Percentiles rank a stretch among this genome's conserved stretches.
These are phyloP conservation scores for Pythium insidiosum DNA, from an alignment of 352 stramenopile species.

Conservation along the genomic window DNA sequence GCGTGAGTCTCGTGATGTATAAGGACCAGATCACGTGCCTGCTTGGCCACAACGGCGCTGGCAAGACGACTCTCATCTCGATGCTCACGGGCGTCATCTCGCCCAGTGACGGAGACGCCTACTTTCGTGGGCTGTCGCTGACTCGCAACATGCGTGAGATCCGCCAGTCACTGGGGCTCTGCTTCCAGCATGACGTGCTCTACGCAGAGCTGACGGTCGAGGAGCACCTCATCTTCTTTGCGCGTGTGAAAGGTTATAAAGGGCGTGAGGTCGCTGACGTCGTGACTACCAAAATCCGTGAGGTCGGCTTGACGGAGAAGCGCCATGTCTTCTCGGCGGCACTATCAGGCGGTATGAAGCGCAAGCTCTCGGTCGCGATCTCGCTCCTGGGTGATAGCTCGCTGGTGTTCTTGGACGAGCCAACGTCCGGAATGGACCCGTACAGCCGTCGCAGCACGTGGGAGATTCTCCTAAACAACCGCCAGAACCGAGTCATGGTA, in stretches of 20 bases:
- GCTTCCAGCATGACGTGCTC: slow-evolving; percentile 80
- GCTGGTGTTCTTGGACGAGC: slow-evolving; percentile 84
- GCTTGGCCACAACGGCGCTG: slow-evolving; percentile 71
- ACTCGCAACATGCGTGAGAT: slow-evolving; percentile 65
- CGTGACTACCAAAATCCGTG: slow-evolving; percentile 29
- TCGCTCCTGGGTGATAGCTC: slow-evolving; percentile 77
- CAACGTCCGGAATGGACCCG: slow-evolving; percentile 92
- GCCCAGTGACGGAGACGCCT: slow-evolving; percentile 51
- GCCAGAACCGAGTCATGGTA: slow-evolving; percentile 58
- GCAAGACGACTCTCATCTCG: slow-evolving; percentile 73
- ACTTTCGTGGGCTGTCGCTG: slow-evolving; percentile 67
- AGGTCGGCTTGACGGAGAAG: slow-evolving; percentile 61
- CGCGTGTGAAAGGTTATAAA: slow-evolving; percentile 40
- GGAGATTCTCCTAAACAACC: slow-evolving; percentile 51
- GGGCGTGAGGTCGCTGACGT: slow-evolving; percentile 22
- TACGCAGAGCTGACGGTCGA: slow-evolving; percentile 67
- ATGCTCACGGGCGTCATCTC: slow-evolving; percentile 63
- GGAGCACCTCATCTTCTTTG: slow-evolving; percentile 67
- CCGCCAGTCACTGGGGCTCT: slow-evolving; percentile 61
- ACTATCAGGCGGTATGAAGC: slow-evolving; percentile 84
- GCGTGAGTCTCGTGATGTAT: slow-evolving; percentile 75
- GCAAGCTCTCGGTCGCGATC: slow-evolving; percentile 84
- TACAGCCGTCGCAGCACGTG: slow-evolving; percentile 90
- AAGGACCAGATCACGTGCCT: slow-evolving; percentile 66
- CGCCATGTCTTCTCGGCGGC: slow-evolving; percentile 26